phyloP scores from a whole-genome alignment of 1,139 yeast genomes.

The Kluyveromyces sp. region DNA sequence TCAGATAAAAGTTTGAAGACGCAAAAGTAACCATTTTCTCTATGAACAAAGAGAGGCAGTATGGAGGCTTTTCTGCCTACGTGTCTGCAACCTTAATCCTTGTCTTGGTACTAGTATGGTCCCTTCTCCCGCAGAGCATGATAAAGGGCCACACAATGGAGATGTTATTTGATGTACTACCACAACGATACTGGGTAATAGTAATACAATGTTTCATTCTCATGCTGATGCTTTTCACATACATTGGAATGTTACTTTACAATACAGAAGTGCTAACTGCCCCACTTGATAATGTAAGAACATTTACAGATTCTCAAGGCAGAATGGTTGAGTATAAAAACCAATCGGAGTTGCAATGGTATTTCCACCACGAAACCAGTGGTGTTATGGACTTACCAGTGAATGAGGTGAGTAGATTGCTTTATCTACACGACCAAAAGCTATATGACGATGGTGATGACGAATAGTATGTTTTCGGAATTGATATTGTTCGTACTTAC shows the following conservation, averaged over 20 bases:
- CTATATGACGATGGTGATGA: too few relatives aligned
- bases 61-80: constrained; percentile 24
- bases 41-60: constrained; percentile 16
- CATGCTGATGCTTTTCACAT: constrained; percentile 62
- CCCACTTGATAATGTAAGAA: constrained; percentile 48
- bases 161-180: constrained; percentile 17
- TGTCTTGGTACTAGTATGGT: constrained; percentile 17
- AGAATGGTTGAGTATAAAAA: constrained; percentile 36
- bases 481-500: not conserved
- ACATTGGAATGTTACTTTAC: constrained; percentile 61
- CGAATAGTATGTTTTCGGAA: not conserved
- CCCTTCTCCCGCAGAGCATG: constrained; percentile 15
- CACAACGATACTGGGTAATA: constrained; percentile 23
- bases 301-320: constrained; percentile 63
- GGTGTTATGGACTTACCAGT: constrained; percentile 80
- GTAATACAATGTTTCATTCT: constrained; percentile 28
- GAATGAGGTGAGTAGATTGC: constrained; percentile 53
- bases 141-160: constrained; percentile 8
- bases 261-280: constrained; percentile 67
- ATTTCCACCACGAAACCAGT: constrained; percentile 42
- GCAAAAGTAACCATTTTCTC: not conserved
- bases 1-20: not conserved
- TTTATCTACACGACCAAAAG: constrained; percentile 33
- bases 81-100: constrained; percentile 17
- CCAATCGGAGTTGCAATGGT: constrained; percentile 29